Evolutionary conservation across 495 filamentous ascomycete species (phyloP).

Genomic region (Podospora pseudoanserina): DNA sequence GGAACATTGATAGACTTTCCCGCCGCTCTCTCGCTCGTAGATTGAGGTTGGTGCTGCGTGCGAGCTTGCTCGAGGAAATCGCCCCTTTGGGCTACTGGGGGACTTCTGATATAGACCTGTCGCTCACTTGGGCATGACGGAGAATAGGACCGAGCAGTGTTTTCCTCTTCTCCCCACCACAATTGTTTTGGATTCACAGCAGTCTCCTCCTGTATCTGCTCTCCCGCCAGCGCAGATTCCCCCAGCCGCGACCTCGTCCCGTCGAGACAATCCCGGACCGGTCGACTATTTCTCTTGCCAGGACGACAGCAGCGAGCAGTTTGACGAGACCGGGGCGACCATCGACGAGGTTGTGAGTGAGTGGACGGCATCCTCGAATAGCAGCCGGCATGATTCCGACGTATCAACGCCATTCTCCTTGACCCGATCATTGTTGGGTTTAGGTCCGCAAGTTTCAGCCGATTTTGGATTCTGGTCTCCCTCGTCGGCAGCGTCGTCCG

Average conservation of each 20-base stretch:
- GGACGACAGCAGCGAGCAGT: neutral
- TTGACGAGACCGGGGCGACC: slow-evolving; percentile 9
- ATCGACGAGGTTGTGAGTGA: slow-evolving; percentile 6
- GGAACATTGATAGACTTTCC: neutral
- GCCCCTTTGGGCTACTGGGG: neutral
- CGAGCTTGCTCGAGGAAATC: neutral
- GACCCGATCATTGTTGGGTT: slow-evolving; percentile 10
- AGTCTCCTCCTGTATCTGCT: slow-evolving; percentile 11
- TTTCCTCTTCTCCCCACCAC: slow-evolving; percentile 16
- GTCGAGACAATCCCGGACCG: slow-evolving; percentile 16
- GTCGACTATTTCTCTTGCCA: slow-evolving; percentile 4
- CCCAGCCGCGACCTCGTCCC: slow-evolving; percentile 6
- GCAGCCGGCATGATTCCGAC: slow-evolving; percentile 27
- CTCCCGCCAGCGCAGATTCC: slow-evolving; percentile 8
- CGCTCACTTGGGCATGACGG: slow-evolving; percentile 21
- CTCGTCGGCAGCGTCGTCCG: slow-evolving; percentile 6
- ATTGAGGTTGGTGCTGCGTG: neutral
- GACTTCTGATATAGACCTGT: slow-evolving; percentile 12
- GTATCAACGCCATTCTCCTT: slow-evolving; percentile 8
- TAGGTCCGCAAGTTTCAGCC: neutral
- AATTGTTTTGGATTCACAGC: slow-evolving; percentile 9
- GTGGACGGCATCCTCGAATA: slow-evolving; percentile 15
- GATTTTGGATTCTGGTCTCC: slow-evolving; percentile 5
- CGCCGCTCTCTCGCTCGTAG: neutral
- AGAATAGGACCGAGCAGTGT: slow-evolving; percentile 15